Conservation (phyloP, 2,329 filamentous ascomycete species). For the Aureobasidium sp. region DNA sequence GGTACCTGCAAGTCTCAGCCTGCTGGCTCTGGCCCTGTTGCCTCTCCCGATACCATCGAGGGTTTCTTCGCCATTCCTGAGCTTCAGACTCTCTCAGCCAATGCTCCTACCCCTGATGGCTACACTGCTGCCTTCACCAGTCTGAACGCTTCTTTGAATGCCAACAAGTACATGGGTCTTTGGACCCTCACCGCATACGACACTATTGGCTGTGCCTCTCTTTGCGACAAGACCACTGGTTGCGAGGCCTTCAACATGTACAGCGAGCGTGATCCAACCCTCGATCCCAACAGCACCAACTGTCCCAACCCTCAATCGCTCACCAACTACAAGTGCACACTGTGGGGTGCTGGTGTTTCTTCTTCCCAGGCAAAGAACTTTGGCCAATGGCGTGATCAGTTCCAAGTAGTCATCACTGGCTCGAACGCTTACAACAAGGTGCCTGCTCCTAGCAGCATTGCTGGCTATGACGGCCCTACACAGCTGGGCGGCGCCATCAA, state of each 20-base stretch:
- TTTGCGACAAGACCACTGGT: conserved; percentile 24
- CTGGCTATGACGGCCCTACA: conserved; percentile 21
- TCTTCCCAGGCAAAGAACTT: conserved; percentile 27
- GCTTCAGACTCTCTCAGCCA: conserved; percentile 21
- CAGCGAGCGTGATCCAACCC: conserved; percentile 30
- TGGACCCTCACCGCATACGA: conserved; percentile 27
- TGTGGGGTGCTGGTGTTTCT: conserved; percentile 28
- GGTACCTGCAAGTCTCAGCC: conserved; percentile 19
- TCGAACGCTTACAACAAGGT: conserved; percentile 33
- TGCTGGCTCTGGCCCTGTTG: conserved; percentile 19
- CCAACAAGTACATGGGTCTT: conserved; percentile 26
- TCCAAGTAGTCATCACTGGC: conserved; percentile 37
- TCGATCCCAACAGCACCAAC: conserved; percentile 25
- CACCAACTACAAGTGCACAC: conserved; percentile 30
- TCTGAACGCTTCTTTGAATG: conserved; percentile 17
- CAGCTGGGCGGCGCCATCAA: conserved; percentile 30
- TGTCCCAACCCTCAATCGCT: conserved; percentile 31
- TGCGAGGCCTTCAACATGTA: conserved; percentile 33
- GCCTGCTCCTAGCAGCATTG: conserved; percentile 17
- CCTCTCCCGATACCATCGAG: conserved; percentile 28
- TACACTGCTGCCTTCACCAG: conserved; percentile 25
- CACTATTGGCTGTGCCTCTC: conserved; percentile 23
- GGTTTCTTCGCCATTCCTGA: conserved; percentile 24
- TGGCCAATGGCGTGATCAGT: conserved; percentile 28
- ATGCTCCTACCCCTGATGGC: conserved; percentile 22